A percentile compares a stretch with the other conserved stretches of the same genome.
Evolutionary conservation across 73 alveolate genomes (phyloP).

Genomic region (Paramecium caudatum): DNA sequence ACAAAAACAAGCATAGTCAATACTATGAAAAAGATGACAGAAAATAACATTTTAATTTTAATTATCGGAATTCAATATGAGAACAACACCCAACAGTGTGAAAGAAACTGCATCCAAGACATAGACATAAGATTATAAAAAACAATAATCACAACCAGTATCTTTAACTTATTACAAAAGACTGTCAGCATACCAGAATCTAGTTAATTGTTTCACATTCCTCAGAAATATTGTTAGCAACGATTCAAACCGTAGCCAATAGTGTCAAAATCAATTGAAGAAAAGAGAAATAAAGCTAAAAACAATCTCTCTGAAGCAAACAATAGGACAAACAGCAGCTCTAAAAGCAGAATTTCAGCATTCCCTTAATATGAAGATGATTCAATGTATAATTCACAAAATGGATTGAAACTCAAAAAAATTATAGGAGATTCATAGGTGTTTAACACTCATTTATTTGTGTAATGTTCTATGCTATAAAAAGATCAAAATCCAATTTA

Average conservation of each 20-base stretch:
- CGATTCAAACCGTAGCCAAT: conserved; percentile 38
- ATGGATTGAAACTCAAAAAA: conserved; percentile 51
- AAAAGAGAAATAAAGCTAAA: conserved; percentile 32
- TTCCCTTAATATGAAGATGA: conserved; percentile 49
- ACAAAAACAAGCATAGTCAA: conserved; percentile 2
- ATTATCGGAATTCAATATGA: conserved; percentile 27
- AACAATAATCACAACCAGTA: conserved; percentile 59
- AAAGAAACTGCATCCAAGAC: conserved; percentile 47
- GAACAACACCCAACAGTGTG: conserved; percentile 67
- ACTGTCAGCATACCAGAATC: conserved; percentile 44
- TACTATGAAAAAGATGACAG: neutral
- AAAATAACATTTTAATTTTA: conserved; percentile 21
- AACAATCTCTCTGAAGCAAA: conserved; percentile 18
- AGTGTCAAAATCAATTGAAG: conserved; percentile 63
- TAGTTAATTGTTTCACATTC: conserved; percentile 48
- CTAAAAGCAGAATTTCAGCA: conserved; percentile 49
- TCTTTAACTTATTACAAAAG: neutral
- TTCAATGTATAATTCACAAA: conserved; percentile 22
- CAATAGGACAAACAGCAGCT: conserved; percentile 59
- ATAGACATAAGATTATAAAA: conserved; percentile 22
- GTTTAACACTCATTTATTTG: neutral
- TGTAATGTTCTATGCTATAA: neutral
- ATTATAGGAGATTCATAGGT: conserved; percentile 57
- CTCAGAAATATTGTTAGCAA: neutral
- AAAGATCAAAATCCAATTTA: conserved; percentile 31